Evolutionary conservation across 805 yeast species (phyloP).

Genomic region (Nakazawaea ambrosiae): DNA sequence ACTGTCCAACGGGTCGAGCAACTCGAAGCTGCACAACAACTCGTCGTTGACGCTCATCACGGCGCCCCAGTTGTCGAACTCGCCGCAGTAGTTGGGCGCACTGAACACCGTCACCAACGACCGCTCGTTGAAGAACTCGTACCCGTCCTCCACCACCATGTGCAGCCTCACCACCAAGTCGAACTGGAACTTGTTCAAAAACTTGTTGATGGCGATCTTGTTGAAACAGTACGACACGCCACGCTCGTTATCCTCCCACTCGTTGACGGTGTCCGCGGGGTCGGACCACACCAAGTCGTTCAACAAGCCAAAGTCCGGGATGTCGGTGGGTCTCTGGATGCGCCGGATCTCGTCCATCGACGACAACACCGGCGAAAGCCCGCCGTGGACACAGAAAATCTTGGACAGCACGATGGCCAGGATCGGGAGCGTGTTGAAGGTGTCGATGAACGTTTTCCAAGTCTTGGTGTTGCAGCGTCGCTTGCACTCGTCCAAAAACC

Average conservation of each 20-base stretch:
- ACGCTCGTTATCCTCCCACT: conserved; percentile 85
- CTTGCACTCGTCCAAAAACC: conserved; percentile 97
- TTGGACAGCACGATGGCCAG: conserved; percentile 95
- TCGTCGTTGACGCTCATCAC: conserved; percentile 96
- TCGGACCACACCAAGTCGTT: conserved; percentile 81
- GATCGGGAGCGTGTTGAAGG: conserved; percentile 90
- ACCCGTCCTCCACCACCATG: conserved; percentile 82
- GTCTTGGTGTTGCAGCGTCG: conserved; percentile 86
- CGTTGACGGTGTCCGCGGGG: conserved; percentile 76
- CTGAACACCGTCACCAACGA: conserved; percentile 66
- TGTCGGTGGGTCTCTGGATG: conserved; percentile 78
- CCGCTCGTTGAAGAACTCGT: conserved; percentile 68
- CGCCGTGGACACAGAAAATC: conserved; percentile 89
- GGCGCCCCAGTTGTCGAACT: conserved; percentile 93
- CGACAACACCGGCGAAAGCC: conserved; percentile 67
- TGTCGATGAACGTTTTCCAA: conserved; percentile 91
- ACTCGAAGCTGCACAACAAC: conserved; percentile 84
- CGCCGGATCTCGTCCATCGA: conserved; percentile 68
- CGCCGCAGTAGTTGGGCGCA: conserved; percentile 79
- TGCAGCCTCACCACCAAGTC: conserved; percentile 82
- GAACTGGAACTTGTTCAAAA: conserved; percentile 65
- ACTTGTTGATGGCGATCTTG: conserved; percentile 73
- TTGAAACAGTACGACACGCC: conserved; percentile 80
- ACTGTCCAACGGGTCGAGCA: conserved; percentile 88
- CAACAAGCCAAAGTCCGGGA: conserved; percentile 74